phyloP scores from a whole-genome alignment of 768 basidiomycete genomes.

The Boletus rex-veris region DNA sequence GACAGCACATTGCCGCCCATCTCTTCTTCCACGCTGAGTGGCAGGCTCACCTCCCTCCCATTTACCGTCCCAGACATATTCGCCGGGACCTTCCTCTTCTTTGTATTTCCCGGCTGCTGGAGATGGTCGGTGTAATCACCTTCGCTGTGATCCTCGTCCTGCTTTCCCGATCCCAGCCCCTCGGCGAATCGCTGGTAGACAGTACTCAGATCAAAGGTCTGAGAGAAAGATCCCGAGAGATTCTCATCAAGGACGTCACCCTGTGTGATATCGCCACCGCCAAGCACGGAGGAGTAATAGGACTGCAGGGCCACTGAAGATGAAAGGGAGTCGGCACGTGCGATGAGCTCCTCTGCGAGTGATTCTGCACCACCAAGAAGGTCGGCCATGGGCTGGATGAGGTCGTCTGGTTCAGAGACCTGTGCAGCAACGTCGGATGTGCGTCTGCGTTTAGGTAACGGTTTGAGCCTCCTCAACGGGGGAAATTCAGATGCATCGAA shows the following conservation, averaged over 20 bases:
- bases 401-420: conserved; percentile 25
- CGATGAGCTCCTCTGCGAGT: conserved; percentile 55
- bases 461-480: conserved; percentile 64
- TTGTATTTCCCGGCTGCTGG: conserved; percentile 77
- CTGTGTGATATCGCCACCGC: conserved; percentile 40
- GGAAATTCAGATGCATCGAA: conserved; percentile 67
- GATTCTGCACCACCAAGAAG: conserved; percentile 42
- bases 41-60: conserved; percentile 42
- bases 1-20: conserved; percentile 27
- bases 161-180: conserved; percentile 28
- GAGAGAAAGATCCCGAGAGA: conserved; percentile 21
- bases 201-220: conserved; percentile 26
- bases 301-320: conserved; percentile 59
- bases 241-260: conserved; percentile 16
- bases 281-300: conserved; percentile 59
- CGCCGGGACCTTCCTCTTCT: conserved; percentile 84
- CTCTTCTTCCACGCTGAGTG: conserved; percentile 44
- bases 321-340: conserved; percentile 54
- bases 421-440: conserved; percentile 37
- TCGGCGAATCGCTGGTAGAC: conserved; percentile 27
- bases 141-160: conserved; percentile 53
- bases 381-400: conserved; percentile 30
- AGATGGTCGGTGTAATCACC: conserved; percentile 67
- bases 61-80: conserved; percentile 44
- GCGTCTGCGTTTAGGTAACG: conserved; percentile 73